A percentile compares a stretch with the other conserved stretches of the same genome.
phyloP scores from a whole-genome alignment of 306 rosid genomes.

The Vigna nakashimae region DNA sequence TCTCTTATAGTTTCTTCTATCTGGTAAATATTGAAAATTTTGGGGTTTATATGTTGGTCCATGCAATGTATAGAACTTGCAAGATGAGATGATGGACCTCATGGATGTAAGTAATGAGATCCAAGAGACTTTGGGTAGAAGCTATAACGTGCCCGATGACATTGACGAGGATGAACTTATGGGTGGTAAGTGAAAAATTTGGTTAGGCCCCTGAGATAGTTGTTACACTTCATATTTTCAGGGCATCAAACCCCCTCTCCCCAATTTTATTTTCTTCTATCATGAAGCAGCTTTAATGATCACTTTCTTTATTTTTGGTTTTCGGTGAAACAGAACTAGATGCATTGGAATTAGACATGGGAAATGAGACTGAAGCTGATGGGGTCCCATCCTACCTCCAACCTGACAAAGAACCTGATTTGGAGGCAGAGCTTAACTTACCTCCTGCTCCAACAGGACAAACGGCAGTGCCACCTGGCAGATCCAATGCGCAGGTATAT shows the following conservation, averaged over 20 bases:
- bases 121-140: slow-evolving; percentile 95
- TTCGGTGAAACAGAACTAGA: slow-evolving; percentile 75
- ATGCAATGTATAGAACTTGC: slow-evolving; percentile 69
- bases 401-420: slow-evolving; percentile 89
- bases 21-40: background rate
- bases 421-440: slow-evolving; percentile 83
- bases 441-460: slow-evolving; percentile 93
- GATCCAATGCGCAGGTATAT: slow-evolving; percentile 74
- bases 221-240: slow-evolving; percentile 7
- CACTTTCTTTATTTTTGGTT: background rate
- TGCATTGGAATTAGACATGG: slow-evolving; percentile 94
- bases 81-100: slow-evolving; percentile 98
- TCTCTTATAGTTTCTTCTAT: slow-evolving; percentile 39
- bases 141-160: slow-evolving; percentile 97
- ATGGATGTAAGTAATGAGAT: slow-evolving; percentile 97
- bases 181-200: slow-evolving; percentile 77
- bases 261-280: background rate
- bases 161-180: slow-evolving; percentile 94
- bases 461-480: slow-evolving; percentile 62
- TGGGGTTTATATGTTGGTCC: slow-evolving; percentile 33
- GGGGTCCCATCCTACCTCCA: slow-evolving; percentile 98
- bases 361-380: slow-evolving; percentile 76
- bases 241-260: background rate
- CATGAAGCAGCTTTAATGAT: background rate
- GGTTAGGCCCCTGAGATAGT: slow-evolving; percentile 32